Conservation (phyloP, 2,329 filamentous ascomycete species). For the Hypomyces rosellus region DNA sequence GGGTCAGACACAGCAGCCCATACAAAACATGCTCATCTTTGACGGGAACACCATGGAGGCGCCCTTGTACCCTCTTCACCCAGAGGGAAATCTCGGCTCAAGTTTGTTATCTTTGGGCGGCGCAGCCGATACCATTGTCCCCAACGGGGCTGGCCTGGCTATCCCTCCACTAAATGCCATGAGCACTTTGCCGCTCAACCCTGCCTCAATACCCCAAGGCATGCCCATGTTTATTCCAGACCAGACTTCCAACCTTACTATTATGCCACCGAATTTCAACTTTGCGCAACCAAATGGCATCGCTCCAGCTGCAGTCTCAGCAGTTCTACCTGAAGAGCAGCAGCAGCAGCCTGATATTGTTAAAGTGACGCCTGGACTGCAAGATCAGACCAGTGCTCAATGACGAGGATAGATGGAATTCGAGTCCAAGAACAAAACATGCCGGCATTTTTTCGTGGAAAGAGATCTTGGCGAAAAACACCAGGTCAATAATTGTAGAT, state of each 20-base stretch:
- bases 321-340: no score
- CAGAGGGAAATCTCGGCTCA: slow-evolving; percentile 50
- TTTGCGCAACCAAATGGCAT: neutral
- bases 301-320: neutral
- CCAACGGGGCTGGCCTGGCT: slow-evolving; percentile 20
- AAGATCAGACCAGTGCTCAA: no score
- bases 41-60: slow-evolving; percentile 77
- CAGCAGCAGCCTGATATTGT: no score
- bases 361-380: no score
- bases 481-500: neutral
- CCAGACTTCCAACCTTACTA: no score
- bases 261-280: no score
- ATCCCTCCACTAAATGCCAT: slow-evolving; percentile 9
- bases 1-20: slow-evolving; percentile 82
- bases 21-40: slow-evolving; percentile 92
- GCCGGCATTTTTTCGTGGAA: no score
- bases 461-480: neutral
- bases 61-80: slow-evolving; percentile 75
- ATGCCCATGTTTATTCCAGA: slow-evolving; percentile 15
- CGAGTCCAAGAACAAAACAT: no score
- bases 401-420: no score
- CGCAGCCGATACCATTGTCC: slow-evolving; percentile 12
- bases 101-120: slow-evolving; percentile 34
- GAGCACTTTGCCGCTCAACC: no score
- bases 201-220: neutral